Conservation (phyloP, 768 basidiomycete genomes). For the Saitozyma sp. region DNA sequence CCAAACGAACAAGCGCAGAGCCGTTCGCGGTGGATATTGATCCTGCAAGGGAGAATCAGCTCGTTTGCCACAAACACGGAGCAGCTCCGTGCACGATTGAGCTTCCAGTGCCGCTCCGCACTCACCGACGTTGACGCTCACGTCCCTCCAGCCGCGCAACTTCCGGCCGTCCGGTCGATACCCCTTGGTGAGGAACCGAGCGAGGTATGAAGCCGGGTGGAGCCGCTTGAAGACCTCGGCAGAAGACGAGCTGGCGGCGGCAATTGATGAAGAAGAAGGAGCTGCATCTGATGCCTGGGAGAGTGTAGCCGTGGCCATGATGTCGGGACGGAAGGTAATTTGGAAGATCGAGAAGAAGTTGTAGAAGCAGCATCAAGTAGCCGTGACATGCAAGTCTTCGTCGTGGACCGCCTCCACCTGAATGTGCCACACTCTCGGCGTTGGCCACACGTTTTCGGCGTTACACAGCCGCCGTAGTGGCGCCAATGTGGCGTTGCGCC, state of each 20-base stretch:
- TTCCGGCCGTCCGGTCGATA: conserved; percentile 80
- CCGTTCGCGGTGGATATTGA: conserved; percentile 93
- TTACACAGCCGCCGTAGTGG: too few species aligned
- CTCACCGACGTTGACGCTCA: conserved; percentile 74
- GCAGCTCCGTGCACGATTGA: too few species aligned
- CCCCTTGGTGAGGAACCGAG: conserved; percentile 75
- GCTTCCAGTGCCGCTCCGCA: not conserved
- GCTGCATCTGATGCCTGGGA: conserved; percentile 11
- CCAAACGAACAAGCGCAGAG: conserved; percentile 84
- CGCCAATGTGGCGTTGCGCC: too few species aligned
- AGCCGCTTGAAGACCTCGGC: conserved; percentile 73
- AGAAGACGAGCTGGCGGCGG: conserved; percentile 19
- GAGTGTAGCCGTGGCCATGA: conserved; percentile 3
- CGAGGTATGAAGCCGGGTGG: conserved; percentile 83
- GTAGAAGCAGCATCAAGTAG: too few species aligned
- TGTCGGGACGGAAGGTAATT: not conserved
- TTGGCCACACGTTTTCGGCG: too few species aligned
- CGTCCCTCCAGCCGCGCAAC: conserved; percentile 68
- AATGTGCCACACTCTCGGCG: too few species aligned
- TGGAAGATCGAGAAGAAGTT: too few species aligned
- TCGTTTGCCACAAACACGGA: not conserved
- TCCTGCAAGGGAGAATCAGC: conserved; percentile 57
- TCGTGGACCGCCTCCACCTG: too few species aligned
- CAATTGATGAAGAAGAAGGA: conserved; percentile 7
- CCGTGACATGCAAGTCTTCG: too few species aligned